phyloP scores from a whole-genome alignment of 2,329 filamentous ascomycete species.

The Neonectria ditissima region DNA sequence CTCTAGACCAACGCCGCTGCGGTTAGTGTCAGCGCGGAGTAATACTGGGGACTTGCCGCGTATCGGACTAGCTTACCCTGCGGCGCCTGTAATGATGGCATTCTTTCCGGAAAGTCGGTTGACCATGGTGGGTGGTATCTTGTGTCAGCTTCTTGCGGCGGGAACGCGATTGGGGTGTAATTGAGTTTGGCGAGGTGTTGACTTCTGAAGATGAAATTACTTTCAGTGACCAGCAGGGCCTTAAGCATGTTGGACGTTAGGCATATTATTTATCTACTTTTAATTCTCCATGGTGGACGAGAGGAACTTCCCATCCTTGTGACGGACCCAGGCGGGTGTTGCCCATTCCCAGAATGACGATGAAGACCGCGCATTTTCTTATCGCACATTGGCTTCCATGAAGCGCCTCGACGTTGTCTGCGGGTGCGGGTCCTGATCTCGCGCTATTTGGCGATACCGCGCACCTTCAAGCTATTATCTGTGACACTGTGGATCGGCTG shows the following conservation, averaged over 20 bases:
- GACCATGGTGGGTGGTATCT: constrained; percentile 26
- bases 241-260: not conserved
- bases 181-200: no score
- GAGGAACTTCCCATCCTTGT: no score
- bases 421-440: not conserved
- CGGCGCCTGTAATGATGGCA: constrained; percentile 82
- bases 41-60: no score
- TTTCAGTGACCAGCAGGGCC: not conserved
- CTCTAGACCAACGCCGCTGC: constrained; percentile 89
- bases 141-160: no score
- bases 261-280: not conserved
- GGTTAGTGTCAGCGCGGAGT: not conserved
- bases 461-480: not conserved
- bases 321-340: not conserved
- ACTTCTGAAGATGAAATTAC: not conserved
- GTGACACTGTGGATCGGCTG: not conserved
- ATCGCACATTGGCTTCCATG: not conserved
- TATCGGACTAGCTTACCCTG: constrained; percentile 76
- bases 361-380: constrained; percentile 29
- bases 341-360: not conserved
- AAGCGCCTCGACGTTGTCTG: not conserved
- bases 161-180: no score
- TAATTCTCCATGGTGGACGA: no score
- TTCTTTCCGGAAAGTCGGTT: constrained; percentile 69
- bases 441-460: not conserved